Percentiles rank a stretch among this genome's conserved stretches.
Evolutionary conservation across 1,139 yeast genomes (phyloP).

Genomic region (Sugiyamaella paludigena): DNA sequence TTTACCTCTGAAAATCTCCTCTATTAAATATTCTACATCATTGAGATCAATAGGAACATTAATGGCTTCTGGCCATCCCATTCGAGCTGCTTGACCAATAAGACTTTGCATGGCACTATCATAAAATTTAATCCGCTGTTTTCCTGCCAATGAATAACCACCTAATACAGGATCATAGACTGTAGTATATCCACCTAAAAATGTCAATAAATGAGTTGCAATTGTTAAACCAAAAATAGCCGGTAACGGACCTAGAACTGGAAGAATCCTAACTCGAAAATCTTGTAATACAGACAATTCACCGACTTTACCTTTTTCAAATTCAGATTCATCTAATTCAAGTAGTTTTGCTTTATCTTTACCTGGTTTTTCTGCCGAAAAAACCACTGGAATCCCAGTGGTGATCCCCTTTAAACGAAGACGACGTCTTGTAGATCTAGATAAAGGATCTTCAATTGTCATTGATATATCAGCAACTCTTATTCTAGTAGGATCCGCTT

Average conservation of each 20-base stretch:
- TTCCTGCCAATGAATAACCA: constrained; percentile 67
- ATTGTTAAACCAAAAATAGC: constrained; percentile 91
- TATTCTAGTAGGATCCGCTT: constrained; percentile 81
- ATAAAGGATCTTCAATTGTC: constrained; percentile 89
- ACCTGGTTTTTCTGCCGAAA: constrained; percentile 94
- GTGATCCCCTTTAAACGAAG: constrained; percentile 74
- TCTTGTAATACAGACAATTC: constrained; percentile 84
- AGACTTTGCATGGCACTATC: constrained; percentile 79
- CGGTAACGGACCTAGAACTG: constrained; percentile 95
- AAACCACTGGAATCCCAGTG: constrained; percentile 80
- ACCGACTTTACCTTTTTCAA: constrained; percentile 76
- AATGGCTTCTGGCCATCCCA: constrained; percentile 49
- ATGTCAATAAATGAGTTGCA: constrained; percentile 77
- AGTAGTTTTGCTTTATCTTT: constrained; percentile 85
- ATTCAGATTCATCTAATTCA: constrained; percentile 78
- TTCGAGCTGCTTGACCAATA: constrained; percentile 81
- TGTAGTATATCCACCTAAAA: constrained; percentile 75
- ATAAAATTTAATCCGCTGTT: constrained; percentile 77
- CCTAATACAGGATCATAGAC: constrained; percentile 55
- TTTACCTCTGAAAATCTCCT: constrained; percentile 89
- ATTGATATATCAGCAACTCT: constrained; percentile 72
- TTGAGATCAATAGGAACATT: constrained; percentile 66
- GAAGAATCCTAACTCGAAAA: constrained; percentile 89
- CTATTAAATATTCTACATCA: constrained; percentile 83
- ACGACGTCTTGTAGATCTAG: constrained; percentile 82